Base-by-base conservation (phyloP, 805 yeast species). In the Kodamaea kakaduensis region DNA sequence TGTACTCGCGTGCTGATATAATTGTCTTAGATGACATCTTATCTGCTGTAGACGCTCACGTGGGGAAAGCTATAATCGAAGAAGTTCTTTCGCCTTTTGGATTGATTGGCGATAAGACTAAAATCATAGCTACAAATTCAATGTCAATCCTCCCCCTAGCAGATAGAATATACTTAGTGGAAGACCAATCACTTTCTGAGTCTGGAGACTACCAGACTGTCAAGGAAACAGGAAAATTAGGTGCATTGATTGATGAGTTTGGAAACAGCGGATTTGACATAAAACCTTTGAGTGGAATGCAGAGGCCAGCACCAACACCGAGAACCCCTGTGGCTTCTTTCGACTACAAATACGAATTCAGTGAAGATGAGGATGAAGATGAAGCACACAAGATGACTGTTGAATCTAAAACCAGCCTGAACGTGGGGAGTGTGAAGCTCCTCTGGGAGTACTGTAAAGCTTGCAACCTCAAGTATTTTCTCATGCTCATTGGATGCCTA, bases 21-120 rank as follows among this genome's bases (percentile, higher is more conserved):
- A 72, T 74, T 40, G 51, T 81, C 25, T 45, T 81, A 36, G 88
- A 81, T 58, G 88, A 81, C 51, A 67, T 81, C 17, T 59, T 81
- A 38, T 73, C 82, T 44, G 87, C 87, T 2, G 88, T 81, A 13
- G 88, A 81, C 59, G 77, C 84, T 2, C 80, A 80, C 50, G 88
- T 81, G 32, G 77, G 81, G 29, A 71, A 64, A 41, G 71, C 68
- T 35, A 71, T 78, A 35, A 69, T 75, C 43, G 62, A 72, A 5
- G 48, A 67, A 24, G 81, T 78, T 10, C 46, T 60, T 33, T 40
- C 55, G 15, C 50, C 77, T 12, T 62, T 67, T 22, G 84, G 84
- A 17, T 44, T 79, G 9, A 56, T 79, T 32, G 59, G 61, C 6
- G 53, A 70, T 3, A 78, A 77, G 45, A 74, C 83, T 3, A 62